Conservation (phyloP, 441 rosid genomes). For the Lepidium campestre region DNA sequence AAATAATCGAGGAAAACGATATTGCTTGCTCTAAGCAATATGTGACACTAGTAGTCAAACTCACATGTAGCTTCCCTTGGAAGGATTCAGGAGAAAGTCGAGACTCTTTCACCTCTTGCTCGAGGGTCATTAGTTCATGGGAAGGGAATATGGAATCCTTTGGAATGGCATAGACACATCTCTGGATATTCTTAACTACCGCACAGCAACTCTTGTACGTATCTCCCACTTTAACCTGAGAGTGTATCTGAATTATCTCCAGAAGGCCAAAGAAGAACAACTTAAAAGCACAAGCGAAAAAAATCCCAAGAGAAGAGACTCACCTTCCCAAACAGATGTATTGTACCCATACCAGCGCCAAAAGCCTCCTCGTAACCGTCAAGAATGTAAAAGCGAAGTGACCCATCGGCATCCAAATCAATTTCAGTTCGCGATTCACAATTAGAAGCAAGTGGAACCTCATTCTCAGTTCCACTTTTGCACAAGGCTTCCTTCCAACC, state of each 20-base stretch:
- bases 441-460: conserved; percentile 23
- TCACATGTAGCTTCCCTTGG: conserved; percentile 69
- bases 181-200: conserved; percentile 74
- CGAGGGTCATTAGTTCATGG: conserved; percentile 55
- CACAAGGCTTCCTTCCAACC: conserved; percentile 73
- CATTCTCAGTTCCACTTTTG: conserved; percentile 31
- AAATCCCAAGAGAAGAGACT: background rate
- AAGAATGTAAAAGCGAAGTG: conserved; percentile 65
- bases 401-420: conserved; percentile 69
- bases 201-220: conserved; percentile 82
- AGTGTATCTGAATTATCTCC: background rate
- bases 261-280: background rate
- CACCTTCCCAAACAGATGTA: conserved; percentile 95
- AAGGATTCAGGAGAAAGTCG: conserved; percentile 50
- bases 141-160: conserved; percentile 49
- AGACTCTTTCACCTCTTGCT: conserved; percentile 72
- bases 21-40: background rate
- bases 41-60: conserved; percentile 19
- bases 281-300: background rate
- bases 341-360: conserved; percentile 73
- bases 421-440: conserved; percentile 48
- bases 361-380: conserved; percentile 84
- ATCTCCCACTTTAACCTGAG: conserved; percentile 80
- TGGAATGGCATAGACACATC: conserved; percentile 92
- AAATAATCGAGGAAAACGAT: conserved; percentile 6